phyloP scores from a whole-genome alignment of 2,329 filamentous ascomycete genomes.

The Drechslerella dactyloides region DNA sequence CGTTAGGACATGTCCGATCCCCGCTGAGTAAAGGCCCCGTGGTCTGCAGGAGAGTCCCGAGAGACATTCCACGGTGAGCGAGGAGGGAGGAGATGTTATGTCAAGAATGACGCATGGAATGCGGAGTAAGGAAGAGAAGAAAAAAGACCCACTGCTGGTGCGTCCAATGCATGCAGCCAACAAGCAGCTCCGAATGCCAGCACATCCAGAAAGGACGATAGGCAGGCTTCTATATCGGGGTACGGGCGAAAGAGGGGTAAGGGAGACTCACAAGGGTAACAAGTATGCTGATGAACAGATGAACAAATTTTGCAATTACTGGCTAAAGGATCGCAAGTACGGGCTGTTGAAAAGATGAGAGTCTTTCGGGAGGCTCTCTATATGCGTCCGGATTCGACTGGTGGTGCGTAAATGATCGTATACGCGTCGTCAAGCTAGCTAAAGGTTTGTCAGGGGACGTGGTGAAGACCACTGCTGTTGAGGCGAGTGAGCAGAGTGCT shows the following conservation, averaged over 20 bases:
- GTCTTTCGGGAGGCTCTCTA: slow-evolving; percentile 32
- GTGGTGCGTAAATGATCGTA: slow-evolving; percentile 52
- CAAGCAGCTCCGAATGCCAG: slow-evolving; percentile 15
- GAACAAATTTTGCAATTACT: slow-evolving; percentile 34
- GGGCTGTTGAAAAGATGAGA: slow-evolving; percentile 39
- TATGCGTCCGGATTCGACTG: slow-evolving; percentile 37
- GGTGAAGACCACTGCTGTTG: slow-evolving; percentile 50
- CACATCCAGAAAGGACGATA: slow-evolving; percentile 20
- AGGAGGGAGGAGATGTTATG: too few species aligned
- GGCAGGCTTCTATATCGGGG: neutral
- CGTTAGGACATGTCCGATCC: neutral
- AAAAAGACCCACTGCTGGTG: neutral
- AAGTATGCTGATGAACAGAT: slow-evolving; percentile 19
- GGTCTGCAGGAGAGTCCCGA: neutral
- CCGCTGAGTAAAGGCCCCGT: neutral
- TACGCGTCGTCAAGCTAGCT: slow-evolving; percentile 50
- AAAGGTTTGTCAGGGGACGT: slow-evolving; percentile 36
- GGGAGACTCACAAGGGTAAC: slow-evolving; percentile 30
- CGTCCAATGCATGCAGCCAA: slow-evolving; percentile 8
- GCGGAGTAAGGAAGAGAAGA: slow-evolving; percentile 9
- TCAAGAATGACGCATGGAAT: slow-evolving; percentile 10
- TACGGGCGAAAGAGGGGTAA: slow-evolving; percentile 32
- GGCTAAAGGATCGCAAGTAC: slow-evolving; percentile 51
- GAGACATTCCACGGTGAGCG: neutral
- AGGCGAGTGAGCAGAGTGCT: slow-evolving; percentile 21